phyloP scores from a whole-genome alignment of 1,139 yeast species.

The Saccharomycopsis phalli region DNA sequence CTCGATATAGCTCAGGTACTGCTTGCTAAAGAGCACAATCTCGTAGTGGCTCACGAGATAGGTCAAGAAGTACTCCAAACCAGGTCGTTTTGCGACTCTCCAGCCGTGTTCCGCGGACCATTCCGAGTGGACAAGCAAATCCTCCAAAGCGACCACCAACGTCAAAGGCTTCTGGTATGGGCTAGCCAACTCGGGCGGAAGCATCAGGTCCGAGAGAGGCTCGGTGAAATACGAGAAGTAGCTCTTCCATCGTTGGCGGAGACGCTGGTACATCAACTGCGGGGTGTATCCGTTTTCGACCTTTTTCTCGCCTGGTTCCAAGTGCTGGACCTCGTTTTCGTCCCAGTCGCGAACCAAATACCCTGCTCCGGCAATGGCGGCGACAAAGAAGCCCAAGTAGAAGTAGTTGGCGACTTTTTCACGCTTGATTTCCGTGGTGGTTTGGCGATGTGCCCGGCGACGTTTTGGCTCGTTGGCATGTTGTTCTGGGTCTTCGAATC shows the following conservation, averaged over 20 bases:
- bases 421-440: slow-evolving; percentile 59
- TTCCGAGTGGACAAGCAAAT: slow-evolving; percentile 78
- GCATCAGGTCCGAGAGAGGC: slow-evolving; percentile 87
- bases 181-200: slow-evolving; percentile 83
- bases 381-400: slow-evolving; percentile 53
- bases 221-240: slow-evolving; percentile 82
- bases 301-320: slow-evolving; percentile 37
- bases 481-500: slow-evolving; percentile 46
- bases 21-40: slow-evolving; percentile 80
- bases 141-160: slow-evolving; percentile 81
- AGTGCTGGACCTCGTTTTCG: slow-evolving; percentile 55
- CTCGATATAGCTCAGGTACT: slow-evolving; percentile 81
- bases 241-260: slow-evolving; percentile 62
- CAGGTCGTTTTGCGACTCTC: slow-evolving; percentile 99
- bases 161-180: slow-evolving; percentile 93
- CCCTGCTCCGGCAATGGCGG: slow-evolving; percentile 54
- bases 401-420: slow-evolving; percentile 63
- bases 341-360: slow-evolving; percentile 88
- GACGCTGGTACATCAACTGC: slow-evolving; percentile 55
- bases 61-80: slow-evolving; percentile 91
- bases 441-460: slow-evolving; percentile 38
- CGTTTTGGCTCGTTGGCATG: slow-evolving; percentile 23
- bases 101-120: slow-evolving; percentile 94
- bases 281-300: slow-evolving; percentile 66
- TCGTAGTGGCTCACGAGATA: slow-evolving; percentile 94